Conservation (phyloP, 306 rosid species). For the Castanea mollissima region DNA sequence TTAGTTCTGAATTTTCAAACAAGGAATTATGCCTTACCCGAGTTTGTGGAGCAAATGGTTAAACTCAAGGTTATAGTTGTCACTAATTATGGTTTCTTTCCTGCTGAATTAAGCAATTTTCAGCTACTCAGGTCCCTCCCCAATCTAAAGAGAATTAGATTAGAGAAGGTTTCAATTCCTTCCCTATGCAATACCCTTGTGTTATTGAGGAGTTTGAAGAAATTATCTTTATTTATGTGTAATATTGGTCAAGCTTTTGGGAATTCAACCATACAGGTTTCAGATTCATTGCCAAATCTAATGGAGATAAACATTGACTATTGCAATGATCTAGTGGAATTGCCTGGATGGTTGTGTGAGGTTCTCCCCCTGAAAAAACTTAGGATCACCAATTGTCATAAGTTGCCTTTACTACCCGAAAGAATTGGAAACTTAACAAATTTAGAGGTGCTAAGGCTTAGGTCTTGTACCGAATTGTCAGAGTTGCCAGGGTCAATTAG, state of each 20-base stretch:
- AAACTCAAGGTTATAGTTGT: not conserved
- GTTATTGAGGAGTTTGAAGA: slow-evolving; percentile 17
- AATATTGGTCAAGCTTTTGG: slow-evolving; percentile 29
- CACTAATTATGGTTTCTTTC: not conserved
- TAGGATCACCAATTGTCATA: slow-evolving; percentile 43
- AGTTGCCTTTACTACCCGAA: slow-evolving; percentile 24
- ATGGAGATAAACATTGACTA: slow-evolving; percentile 39
- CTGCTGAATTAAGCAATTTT: not conserved
- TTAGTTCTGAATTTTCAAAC: not conserved
- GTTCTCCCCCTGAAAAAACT: slow-evolving; percentile 26
- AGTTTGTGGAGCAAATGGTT: slow-evolving; percentile 1
- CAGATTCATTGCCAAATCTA: slow-evolving; percentile 36
- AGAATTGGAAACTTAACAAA: slow-evolving; percentile 27
- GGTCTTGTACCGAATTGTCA: slow-evolving; percentile 31
- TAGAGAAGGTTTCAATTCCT: slow-evolving; percentile 25
- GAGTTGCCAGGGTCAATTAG: slow-evolving; percentile 22
- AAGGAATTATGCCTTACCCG: not conserved
- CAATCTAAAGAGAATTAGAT: not conserved
- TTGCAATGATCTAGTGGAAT: slow-evolving; percentile 29
- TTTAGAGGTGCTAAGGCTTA: slow-evolving; percentile 35
- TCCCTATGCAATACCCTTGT: not conserved
- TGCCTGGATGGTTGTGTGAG: slow-evolving; percentile 30
- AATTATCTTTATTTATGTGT: slow-evolving; percentile 46
- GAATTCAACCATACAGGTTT: slow-evolving; percentile 7
- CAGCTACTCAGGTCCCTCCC: not conserved